phyloP scores from a whole-genome alignment of 192 early-diverging fungal species.

The Gigaspora rosea region DNA sequence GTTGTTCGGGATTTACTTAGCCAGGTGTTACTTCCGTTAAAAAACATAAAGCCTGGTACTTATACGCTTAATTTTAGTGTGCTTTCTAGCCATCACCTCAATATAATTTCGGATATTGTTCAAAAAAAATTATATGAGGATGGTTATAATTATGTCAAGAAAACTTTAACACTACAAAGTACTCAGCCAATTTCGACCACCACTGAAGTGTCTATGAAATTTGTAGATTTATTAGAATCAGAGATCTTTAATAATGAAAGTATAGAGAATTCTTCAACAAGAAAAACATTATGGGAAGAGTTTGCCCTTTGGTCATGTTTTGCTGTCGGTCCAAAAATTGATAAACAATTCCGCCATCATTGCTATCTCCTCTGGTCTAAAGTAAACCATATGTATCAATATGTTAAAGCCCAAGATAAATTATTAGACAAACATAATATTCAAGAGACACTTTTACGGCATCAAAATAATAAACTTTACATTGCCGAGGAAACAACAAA shows the following conservation, averaged over 20 bases:
- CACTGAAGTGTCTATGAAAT: neutral
- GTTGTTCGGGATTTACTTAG: constrained; percentile 5
- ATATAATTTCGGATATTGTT: constrained; percentile 6
- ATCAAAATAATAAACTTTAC: no score
- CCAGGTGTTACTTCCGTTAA: neutral
- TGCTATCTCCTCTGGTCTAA: no score
- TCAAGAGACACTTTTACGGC: no score
- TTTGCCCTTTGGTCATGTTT: constrained; percentile 8
- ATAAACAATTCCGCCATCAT: no score
- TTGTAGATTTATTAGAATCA: constrained; percentile 13
- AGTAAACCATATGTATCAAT: neutral
- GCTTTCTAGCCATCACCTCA: constrained; percentile 6
- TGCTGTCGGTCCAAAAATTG: neutral
- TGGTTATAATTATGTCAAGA: neutral
- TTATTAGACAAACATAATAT: no score
- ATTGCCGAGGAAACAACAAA: no score
- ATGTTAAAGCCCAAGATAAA: neutral
- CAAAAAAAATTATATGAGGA: constrained; percentile 1
- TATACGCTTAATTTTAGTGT: constrained; percentile 10
- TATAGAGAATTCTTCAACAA: neutral
- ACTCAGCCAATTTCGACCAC: constrained; percentile 5
- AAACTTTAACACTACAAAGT: constrained; percentile 1
- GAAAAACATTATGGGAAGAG: neutral
- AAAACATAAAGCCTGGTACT: neutral
- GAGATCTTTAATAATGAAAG: neutral